Evolutionary conservation across 306 rosid genomes (phyloP).

Genomic region (Morella rubra): DNA sequence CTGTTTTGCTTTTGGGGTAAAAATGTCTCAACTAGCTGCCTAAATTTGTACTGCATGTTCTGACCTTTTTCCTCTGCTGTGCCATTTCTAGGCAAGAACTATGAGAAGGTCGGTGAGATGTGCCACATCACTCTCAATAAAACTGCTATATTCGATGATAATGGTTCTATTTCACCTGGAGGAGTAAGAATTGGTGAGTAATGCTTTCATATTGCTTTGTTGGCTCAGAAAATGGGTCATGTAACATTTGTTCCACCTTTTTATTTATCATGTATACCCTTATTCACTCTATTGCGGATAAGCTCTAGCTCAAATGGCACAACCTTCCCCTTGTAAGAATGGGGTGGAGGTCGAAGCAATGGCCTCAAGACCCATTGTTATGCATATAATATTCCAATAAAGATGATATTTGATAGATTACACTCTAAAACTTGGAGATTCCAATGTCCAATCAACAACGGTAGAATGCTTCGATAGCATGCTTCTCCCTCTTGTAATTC

Average conservation of each 20-base stretch:
- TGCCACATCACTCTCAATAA: slow-evolving; percentile 76
- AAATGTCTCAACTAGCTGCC: slow-evolving; percentile 10
- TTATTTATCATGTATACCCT: neutral
- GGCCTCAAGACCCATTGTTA: neutral
- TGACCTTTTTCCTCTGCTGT: slow-evolving; percentile 5
- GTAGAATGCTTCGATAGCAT: neutral
- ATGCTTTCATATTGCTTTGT: neutral
- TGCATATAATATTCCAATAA: neutral
- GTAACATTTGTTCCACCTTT: neutral
- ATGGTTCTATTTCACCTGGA: slow-evolving; percentile 69
- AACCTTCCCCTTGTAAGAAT: neutral
- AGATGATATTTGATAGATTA: neutral
- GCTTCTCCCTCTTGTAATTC: neutral
- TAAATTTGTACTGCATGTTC: slow-evolving; percentile 23
- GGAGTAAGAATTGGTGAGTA: slow-evolving; percentile 86
- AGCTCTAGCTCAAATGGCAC: neutral
- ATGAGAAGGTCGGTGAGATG: slow-evolving; percentile 78
- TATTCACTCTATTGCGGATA: neutral
- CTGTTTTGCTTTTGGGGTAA: neutral
- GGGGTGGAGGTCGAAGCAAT: neutral
- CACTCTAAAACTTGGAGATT: too few relatives aligned
- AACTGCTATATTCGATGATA: slow-evolving; percentile 60
- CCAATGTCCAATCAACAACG: too few relatives aligned
- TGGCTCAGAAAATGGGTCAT: neutral
- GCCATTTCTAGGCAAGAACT: slow-evolving; percentile 58